Evolutionary conservation across 805 yeast species (phyloP).

Genomic region (Yarrowia sp.): DNA sequence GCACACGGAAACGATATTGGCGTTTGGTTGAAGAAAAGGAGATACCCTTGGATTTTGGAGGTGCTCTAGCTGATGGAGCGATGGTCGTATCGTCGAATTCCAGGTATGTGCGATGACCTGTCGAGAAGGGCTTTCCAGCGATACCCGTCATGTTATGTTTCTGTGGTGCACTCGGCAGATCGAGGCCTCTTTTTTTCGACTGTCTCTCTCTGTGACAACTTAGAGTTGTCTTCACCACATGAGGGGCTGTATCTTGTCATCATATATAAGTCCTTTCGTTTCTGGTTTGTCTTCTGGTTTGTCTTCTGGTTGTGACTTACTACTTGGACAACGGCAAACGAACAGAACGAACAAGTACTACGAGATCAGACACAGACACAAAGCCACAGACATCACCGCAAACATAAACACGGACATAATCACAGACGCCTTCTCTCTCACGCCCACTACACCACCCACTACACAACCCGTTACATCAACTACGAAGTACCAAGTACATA

Average conservation of each 20-base stretch:
- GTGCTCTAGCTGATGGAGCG: too few species aligned
- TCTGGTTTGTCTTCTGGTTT: neutral
- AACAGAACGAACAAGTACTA: neutral
- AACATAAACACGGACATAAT: too few species aligned
- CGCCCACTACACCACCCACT: too few species aligned
- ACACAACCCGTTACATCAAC: too few species aligned
- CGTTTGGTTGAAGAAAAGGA: too few species aligned
- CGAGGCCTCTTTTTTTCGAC: too few species aligned
- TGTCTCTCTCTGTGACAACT: neutral
- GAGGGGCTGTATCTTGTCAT: neutral
- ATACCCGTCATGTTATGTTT: conserved; percentile 11
- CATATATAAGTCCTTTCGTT: neutral
- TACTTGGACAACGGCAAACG: too few species aligned
- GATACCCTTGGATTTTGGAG: neutral
- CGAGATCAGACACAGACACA: neutral
- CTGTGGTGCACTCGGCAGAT: neutral
- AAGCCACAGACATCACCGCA: neutral
- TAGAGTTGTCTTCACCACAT: conserved; percentile 1
- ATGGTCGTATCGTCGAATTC: neutral
- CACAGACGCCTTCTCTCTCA: too few species aligned
- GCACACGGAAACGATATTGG: neutral
- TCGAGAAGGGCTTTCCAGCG: neutral
- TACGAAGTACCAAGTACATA: neutral
- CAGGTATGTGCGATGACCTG: neutral
- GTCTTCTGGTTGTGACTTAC: neutral